A percentile compares a stretch with the other conserved stretches of the same genome.
Conservation (phyloP, 169 alveolate genomes). For the Fabrea salina region DNA sequence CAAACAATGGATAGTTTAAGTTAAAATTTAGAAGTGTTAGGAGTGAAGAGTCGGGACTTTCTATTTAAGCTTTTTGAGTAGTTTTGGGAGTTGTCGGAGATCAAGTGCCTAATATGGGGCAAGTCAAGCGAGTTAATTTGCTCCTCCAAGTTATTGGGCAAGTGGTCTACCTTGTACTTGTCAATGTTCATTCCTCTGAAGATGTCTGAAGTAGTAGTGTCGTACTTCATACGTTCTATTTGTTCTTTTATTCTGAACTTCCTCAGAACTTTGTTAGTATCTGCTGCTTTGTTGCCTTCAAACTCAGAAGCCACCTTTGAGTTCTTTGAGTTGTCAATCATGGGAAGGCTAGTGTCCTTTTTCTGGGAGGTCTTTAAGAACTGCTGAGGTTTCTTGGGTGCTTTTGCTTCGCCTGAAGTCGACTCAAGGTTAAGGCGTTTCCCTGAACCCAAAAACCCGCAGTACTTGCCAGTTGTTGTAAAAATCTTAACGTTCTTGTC, state of each 20-base stretch:
- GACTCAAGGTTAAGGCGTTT: background rate
- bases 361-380: background rate
- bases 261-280: background rate
- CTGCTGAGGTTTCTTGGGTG: background rate
- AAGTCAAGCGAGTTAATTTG: too few relatives aligned
- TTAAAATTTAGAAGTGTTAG: too few relatives aligned
- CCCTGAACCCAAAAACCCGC: background rate
- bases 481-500: background rate
- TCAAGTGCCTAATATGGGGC: too few relatives aligned
- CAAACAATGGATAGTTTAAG: too few relatives aligned
- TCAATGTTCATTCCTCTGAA: conserved; percentile 23
- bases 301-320: background rate
- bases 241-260: background rate
- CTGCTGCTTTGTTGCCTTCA: background rate
- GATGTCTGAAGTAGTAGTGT: background rate
- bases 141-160: conserved; percentile 4
- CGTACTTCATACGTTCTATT: background rate
- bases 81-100: too few relatives aligned
- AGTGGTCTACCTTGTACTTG: conserved; percentile 7
- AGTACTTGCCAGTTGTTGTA: background rate
- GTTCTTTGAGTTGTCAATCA: background rate
- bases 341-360: too few relatives aligned
- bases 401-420: background rate
- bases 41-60: too few relatives aligned
- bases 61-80: too few relatives aligned